Evolutionary conservation across 352 stramenopile species (phyloP).

Genomic region (Phytophthora agathidicida): DNA sequence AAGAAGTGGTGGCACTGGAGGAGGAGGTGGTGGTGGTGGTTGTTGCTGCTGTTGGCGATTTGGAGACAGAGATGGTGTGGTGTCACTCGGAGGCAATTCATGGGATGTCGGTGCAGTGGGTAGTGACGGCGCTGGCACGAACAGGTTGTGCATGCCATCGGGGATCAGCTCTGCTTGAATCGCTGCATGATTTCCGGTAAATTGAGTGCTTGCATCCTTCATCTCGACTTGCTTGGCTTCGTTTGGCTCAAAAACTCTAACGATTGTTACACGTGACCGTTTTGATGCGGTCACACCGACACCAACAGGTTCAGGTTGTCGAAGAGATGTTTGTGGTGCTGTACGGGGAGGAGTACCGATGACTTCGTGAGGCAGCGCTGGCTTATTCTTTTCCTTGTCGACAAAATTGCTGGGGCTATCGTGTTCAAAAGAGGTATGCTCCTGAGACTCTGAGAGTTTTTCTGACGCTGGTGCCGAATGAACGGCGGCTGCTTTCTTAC

Average conservation of each 20-base stretch:
- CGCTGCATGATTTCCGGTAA: conserved; percentile 72
- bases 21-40: conserved; percentile 8
- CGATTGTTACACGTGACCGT: conserved; percentile 44
- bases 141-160: conserved; percentile 58
- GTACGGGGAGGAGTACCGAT: not conserved
- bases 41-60: not conserved
- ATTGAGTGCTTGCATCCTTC: conserved; percentile 72
- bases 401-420: not conserved
- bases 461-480: not conserved
- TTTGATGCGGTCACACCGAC: not conserved
- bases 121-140: not conserved
- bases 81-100: not conserved
- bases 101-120: not conserved
- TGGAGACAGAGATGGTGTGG: not conserved
- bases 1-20: conserved; percentile 3
- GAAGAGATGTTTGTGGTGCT: not conserved
- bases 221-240: conserved; percentile 40
- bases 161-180: conserved; percentile 73
- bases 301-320: not conserved
- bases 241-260: conserved; percentile 52
- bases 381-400: not conserved
- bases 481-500: not conserved
- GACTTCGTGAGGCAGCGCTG: not conserved
- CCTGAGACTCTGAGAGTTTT: not conserved
- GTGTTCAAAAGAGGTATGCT: not conserved